Base-by-base conservation (phyloP, 2,329 filamentous ascomycete genomes). In the Triangularia setosa region DNA sequence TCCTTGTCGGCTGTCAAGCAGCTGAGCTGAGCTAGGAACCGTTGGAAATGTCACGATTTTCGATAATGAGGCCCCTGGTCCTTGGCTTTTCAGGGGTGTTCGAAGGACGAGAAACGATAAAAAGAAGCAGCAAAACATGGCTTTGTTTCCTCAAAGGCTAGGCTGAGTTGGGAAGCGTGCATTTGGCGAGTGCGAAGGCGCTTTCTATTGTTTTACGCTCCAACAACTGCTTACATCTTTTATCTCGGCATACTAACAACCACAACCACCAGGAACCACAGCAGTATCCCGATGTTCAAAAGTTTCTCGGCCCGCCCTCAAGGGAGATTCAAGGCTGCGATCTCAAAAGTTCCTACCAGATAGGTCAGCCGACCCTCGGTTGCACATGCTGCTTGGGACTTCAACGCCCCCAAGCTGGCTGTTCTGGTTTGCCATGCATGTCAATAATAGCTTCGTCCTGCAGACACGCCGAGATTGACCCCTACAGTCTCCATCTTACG, bases 381-480 rank as follows among this genome's bases (percentile, higher is more conserved):
- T 44, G 23, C 53, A 25, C 33, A 33, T 56, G 21, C 48, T 65
- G 66, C 56, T 63, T 54, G 60, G 62, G 28, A 64, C 63, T 62
- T 63, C 62, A 48, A 55, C 55, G 55, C 53, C 54, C 28, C 65
- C 60, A 62, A 54, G 54, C 60, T 56, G 8, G 24, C 18, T 48
- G 58, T 58, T 40, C 44, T 28, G 52, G 64, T 33, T 25, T n/a
- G 16, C 9, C 53, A 14, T 65, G 62, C 65, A 65, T 66, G 66
- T 71, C 67, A 68, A 69, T 67, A 71, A 69, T 62, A 65, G 67
- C 68, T 72, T 69, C 68, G 69, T 70, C 62, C 69, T 73, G 71
- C 70, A 73, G 23, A 27, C 52, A 27, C 71, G 68, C 75, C 73
- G 75, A 77, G 70, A 77, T 77, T 77, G 73, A 71, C 69, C 69